These are phyloP conservation scores for Paracorniculantispora psalliotae DNA, from an alignment of 2,329 filamentous ascomycete species.

Conservation along the genomic window DNA sequence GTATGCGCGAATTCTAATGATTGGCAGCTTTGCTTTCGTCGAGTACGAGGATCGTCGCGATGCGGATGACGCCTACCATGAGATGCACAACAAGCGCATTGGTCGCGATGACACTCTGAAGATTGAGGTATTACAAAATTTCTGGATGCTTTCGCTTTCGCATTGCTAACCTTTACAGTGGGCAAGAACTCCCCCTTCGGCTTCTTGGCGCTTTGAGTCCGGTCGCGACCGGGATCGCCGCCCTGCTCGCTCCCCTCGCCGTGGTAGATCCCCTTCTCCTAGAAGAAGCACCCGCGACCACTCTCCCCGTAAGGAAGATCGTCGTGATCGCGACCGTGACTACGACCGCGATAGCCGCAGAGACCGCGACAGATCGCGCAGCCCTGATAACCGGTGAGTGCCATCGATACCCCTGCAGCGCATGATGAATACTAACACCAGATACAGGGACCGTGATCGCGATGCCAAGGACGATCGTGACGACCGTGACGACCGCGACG, in stretches of 20 bases:
- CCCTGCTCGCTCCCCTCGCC: slow-evolving; percentile 58
- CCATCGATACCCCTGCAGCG: slow-evolving; percentile 7
- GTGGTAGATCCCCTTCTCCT: slow-evolving; percentile 71
- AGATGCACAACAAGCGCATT: slow-evolving; percentile 99
- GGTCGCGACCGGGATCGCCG: slow-evolving; percentile 70
- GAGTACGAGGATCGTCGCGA: slow-evolving; percentile 98
- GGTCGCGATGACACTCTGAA: slow-evolving; percentile 93
- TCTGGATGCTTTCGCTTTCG: background rate
- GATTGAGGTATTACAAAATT: slow-evolving; percentile 71
- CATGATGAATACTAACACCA: background rate
- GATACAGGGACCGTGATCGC: slow-evolving; percentile 46
- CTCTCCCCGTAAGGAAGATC: slow-evolving; percentile 84
- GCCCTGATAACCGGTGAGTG: slow-evolving; percentile 56
- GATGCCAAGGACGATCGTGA: slow-evolving; percentile 62
- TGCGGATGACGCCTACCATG: slow-evolving; percentile 97
- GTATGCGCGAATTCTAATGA: background rate
- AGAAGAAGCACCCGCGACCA: slow-evolving; percentile 73
- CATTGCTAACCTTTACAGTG: slow-evolving; percentile 54
- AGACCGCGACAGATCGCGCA: slow-evolving; percentile 71
- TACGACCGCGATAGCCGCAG: slow-evolving; percentile 71
- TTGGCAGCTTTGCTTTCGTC: slow-evolving; percentile 82
- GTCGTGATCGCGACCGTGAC: slow-evolving; percentile 73
- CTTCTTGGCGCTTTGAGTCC: slow-evolving; percentile 96
- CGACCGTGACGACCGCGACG: slow-evolving; percentile 53
- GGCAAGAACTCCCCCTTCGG: slow-evolving; percentile 95